Evolutionary conservation across 352 stramenopile genomes (phyloP), one percentile per base, ranked within the genome.

Genomic region (Phytopythium kandeliae): DNA sequence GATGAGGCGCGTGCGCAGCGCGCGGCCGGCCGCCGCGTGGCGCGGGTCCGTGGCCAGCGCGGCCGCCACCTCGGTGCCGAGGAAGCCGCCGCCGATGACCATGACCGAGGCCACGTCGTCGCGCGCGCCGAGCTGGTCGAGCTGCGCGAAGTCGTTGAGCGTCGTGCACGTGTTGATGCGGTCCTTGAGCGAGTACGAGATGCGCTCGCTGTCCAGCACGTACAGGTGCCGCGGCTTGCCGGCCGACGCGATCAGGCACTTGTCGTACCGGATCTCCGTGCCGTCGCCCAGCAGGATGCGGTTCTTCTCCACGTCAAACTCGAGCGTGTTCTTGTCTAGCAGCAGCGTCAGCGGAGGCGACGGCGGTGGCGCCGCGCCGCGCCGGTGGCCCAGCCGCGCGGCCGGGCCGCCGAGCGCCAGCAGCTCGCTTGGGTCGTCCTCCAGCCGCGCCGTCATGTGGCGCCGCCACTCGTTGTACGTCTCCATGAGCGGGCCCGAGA

Each of bases 401-500:
- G 30, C 24, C 31, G 31, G 21, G 15, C 44, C 57, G 37, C 21
- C 44, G 24, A n/a, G n/a, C n/a, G n/a, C n/a, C n/a, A n/a, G n/a
- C n/a, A n/a, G n/a, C n/a, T 68, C 61, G 16, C 26, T 72, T 19
- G 66, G 67, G 19, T 94, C 85, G 36, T 84, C 74, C 48, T 96
- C 87, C 21, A 96, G 79, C 9, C 69, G 67, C 22, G 79, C 77
- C 17, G 74, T 86, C 19, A 96, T 71, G 53, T 96, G 89, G 22
- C 88, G 76, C 9, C 87, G 73, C 85, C 87, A 96, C 59, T 96
- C 86, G 60, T 96, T 96, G 74, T 94, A 96, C 24, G 81, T 87
- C 51, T 87, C 66, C 26, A 92, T 53, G n/a, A 96, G 59, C 15
- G 82, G 69, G 26, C 84, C 66, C 0, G 68, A 62, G 17, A 89